These are phyloP conservation scores for Trichoderma aggressivum DNA, from an alignment of 2,329 filamentous ascomycete species.

Conservation along the genomic window DNA sequence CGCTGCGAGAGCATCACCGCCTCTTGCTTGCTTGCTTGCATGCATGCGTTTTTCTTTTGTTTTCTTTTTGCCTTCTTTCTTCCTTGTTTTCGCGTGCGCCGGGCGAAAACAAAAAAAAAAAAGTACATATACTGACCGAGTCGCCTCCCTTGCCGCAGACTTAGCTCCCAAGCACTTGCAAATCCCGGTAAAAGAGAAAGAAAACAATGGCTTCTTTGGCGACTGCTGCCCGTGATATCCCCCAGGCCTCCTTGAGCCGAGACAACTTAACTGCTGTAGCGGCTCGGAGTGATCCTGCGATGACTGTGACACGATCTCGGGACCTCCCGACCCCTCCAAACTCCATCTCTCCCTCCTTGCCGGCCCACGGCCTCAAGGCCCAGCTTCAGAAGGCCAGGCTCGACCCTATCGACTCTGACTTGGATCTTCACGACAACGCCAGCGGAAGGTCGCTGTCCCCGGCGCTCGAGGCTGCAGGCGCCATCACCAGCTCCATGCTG, in stretches of 20 bases:
- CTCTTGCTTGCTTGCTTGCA: constrained; percentile 13
- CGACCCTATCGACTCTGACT: constrained; percentile 75
- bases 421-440: constrained; percentile 70
- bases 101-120: neutral
- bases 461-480: constrained; percentile 67
- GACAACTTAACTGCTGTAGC: constrained; percentile 72
- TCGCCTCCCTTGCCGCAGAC: constrained; percentile 30
- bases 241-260: constrained; percentile 58
- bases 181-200: constrained; percentile 38
- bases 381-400: constrained; percentile 59
- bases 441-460: constrained; percentile 42
- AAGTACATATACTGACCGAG: constrained; percentile 17
- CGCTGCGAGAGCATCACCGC: constrained; percentile 15
- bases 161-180: constrained; percentile 42
- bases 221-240: constrained; percentile 66
- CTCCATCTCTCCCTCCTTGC: constrained; percentile 86
- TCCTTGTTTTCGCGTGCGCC: neutral
- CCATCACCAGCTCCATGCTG: constrained; percentile 80
- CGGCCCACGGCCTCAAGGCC: constrained; percentile 74
- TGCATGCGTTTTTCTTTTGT: neutral
- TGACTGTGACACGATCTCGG: constrained; percentile 56
- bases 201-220: constrained; percentile 59
- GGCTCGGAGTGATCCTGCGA: constrained; percentile 59
- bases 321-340: constrained; percentile 87
- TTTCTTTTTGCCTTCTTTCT: neutral